Evolutionary conservation across 2,329 filamentous ascomycete genomes (phyloP).

Genomic region (Paraphaeosphaeria sporulosa): DNA sequence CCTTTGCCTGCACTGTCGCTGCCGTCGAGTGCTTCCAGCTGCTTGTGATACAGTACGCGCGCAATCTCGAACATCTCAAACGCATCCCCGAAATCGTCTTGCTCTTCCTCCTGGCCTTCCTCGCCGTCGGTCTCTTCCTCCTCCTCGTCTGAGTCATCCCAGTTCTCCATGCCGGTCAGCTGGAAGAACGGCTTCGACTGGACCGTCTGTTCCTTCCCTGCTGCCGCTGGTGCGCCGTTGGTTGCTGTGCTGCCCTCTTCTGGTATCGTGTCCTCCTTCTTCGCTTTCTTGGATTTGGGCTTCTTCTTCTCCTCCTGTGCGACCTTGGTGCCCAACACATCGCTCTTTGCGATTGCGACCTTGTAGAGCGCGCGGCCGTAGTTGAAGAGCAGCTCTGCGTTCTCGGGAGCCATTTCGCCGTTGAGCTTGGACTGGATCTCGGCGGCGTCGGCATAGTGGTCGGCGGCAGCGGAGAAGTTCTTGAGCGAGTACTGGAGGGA

Average conservation of each 20-base stretch:
- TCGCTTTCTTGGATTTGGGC: conserved; percentile 56
- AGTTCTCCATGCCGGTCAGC: conserved; percentile 94
- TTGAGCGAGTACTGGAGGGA: conserved; percentile 87
- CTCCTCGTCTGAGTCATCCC: conserved; percentile 77
- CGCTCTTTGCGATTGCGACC: conserved; percentile 91
- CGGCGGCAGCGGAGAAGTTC: conserved; percentile 84
- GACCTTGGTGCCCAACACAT: conserved; percentile 87
- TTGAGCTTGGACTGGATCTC: conserved; percentile 91
- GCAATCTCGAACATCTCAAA: conserved; percentile 71
- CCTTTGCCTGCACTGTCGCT: conserved; percentile 50
- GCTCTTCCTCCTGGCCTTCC: conserved; percentile 57
- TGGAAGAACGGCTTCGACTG: conserved; percentile 84
- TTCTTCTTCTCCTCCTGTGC: conserved; percentile 64
- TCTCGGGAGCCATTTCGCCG: conserved; percentile 88
- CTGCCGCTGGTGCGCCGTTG: conserved; percentile 48
- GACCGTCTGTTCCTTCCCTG: conserved; percentile 56
- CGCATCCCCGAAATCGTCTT: conserved; percentile 69
- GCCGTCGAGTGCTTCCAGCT: conserved; percentile 56
- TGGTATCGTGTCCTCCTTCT: conserved; percentile 49
- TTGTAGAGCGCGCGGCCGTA: conserved; percentile 95
- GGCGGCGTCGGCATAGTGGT: conserved; percentile 86
- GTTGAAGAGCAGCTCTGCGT: conserved; percentile 91
- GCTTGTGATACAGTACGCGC: conserved; percentile 65
- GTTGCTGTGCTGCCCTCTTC: conserved; percentile 38
- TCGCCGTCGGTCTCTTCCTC: conserved; percentile 64